Evolutionary conservation across 345 rosid genomes (phyloP).

Genomic region (Arabis alpina): DNA sequence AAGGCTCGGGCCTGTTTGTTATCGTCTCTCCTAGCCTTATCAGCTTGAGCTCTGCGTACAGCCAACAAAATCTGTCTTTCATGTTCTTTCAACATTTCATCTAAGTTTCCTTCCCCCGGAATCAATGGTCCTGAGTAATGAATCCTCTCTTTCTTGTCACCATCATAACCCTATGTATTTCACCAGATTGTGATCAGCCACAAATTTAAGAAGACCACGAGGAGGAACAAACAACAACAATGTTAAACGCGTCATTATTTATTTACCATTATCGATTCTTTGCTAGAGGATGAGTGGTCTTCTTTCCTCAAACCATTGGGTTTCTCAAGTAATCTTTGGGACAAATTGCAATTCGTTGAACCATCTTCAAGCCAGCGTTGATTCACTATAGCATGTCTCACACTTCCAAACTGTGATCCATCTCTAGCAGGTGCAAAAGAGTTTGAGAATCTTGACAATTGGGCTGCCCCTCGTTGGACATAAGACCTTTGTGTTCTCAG

Average conservation of each 20-base stretch:
- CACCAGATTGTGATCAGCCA: slow-evolving; percentile 26
- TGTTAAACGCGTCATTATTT: neutral
- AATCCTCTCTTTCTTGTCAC: slow-evolving; percentile 54
- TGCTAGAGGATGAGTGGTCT: slow-evolving; percentile 41
- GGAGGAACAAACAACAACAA: neutral
- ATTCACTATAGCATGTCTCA: slow-evolving; percentile 49
- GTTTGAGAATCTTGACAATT: slow-evolving; percentile 76
- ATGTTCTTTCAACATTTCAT: slow-evolving; percentile 93
- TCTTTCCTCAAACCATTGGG: slow-evolving; percentile 53
- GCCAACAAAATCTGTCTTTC: slow-evolving; percentile 82
- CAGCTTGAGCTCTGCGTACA: slow-evolving; percentile 79
- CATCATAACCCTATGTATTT: slow-evolving; percentile 45
- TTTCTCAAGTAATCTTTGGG: slow-evolving; percentile 53
- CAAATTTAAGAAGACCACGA: neutral
- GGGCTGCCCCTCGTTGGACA: slow-evolving; percentile 49
- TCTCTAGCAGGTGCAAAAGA: slow-evolving; percentile 73
- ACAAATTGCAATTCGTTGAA: slow-evolving; percentile 48
- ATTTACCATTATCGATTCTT: slow-evolving; percentile 51
- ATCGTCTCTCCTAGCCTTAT: slow-evolving; percentile 53
- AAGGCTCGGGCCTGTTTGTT: slow-evolving; percentile 29
- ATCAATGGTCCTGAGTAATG: slow-evolving; percentile 89
- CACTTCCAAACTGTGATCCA: slow-evolving; percentile 56
- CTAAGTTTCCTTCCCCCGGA: slow-evolving; percentile 70
- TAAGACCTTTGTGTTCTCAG: slow-evolving; percentile 58
- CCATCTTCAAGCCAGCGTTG: slow-evolving; percentile 51